Conservation (phyloP, 495 filamentous ascomycete species). For the Talaromyces proteolyticus region DNA sequence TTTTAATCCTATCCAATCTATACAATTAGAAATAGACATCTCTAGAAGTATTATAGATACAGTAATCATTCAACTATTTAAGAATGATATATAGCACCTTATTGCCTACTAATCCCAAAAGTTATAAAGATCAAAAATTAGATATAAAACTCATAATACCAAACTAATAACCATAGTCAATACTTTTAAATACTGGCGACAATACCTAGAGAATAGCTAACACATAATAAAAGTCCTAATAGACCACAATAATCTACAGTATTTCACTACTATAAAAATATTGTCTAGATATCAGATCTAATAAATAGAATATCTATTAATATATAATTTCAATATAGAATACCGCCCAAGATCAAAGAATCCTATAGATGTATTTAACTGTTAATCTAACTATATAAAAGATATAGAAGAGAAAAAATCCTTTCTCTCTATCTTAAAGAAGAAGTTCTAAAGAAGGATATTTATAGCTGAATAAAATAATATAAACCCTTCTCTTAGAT, state of each 20-base stretch:
- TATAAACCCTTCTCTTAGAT: no score
- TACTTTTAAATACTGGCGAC: background rate
- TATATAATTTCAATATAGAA: no score
- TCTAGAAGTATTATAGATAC: no score
- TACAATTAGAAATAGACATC: background rate
- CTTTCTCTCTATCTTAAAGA: no score
- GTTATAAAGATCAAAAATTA: background rate
- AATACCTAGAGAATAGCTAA: background rate
- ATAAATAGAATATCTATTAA: no score
- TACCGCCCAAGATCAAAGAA: no score
- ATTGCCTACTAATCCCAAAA: background rate
- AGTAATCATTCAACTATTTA: no score
- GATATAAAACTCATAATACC: background rate
- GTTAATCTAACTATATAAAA: no score
- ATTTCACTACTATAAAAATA: background rate
- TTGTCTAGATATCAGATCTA: background rate
- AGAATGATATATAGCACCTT: background rate
- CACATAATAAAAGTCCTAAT: background rate
- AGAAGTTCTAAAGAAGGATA: no score
- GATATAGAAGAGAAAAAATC: no score
- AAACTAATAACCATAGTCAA: background rate
- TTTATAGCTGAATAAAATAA: no score
- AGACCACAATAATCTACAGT: background rate
- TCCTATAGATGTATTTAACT: no score
- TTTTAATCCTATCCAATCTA: background rate